A percentile compares a stretch with the other conserved stretches of the same genome.
Conservation (phyloP, 1,284 basidiomycete genomes). For the Rhodotorula sp. region DNA sequence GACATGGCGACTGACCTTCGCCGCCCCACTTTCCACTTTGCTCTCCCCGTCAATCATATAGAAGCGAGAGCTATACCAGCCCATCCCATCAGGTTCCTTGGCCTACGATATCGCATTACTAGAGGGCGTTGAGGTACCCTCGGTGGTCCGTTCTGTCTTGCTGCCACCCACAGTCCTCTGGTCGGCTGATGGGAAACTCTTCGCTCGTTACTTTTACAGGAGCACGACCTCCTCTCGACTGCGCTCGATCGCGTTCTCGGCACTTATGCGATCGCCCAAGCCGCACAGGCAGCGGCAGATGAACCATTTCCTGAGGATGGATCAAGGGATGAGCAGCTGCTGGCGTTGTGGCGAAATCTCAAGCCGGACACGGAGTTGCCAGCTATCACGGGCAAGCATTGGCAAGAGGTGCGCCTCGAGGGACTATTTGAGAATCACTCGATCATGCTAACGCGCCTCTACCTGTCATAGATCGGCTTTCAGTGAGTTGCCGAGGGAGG, state of each 20-base stretch:
- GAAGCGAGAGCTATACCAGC: neutral
- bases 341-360: slow-evolving; percentile 21
- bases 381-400: slow-evolving; percentile 26
- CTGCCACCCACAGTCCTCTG: neutral
- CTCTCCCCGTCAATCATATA: neutral
- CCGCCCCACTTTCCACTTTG: neutral
- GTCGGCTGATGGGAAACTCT: neutral
- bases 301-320: neutral
- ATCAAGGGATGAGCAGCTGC: slow-evolving; percentile 10
- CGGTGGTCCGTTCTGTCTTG: neutral
- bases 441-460: too few relatives aligned
- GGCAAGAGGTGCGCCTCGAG: slow-evolving; percentile 32
- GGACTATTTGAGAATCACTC: too few relatives aligned
- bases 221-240: slow-evolving; percentile 23
- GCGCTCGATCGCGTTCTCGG: slow-evolving; percentile 22
- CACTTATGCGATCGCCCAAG: slow-evolving; percentile 25
- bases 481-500: slow-evolving; percentile 18
- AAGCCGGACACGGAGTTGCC: slow-evolving; percentile 19
- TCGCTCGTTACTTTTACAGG: slow-evolving; percentile 4
- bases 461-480: slow-evolving; percentile 30
- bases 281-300: slow-evolving; percentile 3
- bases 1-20: neutral
- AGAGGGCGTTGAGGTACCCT: neutral
- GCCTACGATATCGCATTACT: neutral
- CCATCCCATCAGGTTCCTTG: slow-evolving; percentile 5